phyloP scores from a whole-genome alignment of 176 grass and related monocot species.

The Oryza coarctata region DNA sequence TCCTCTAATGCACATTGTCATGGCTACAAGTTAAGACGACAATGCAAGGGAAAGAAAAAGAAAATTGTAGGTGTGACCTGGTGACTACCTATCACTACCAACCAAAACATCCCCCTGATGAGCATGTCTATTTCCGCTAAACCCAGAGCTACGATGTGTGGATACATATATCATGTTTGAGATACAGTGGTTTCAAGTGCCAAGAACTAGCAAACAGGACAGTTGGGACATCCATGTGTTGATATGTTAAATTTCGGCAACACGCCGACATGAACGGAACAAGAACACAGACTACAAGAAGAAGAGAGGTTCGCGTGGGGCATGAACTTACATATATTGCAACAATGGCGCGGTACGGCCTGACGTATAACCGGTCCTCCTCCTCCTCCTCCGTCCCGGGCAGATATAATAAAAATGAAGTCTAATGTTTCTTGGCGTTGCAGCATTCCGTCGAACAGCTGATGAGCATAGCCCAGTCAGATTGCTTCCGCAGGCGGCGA shows the following conservation, averaged over 20 bases:
- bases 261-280: not conserved
- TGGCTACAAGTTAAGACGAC: not conserved
- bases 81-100: not conserved
- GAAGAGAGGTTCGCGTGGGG: not conserved
- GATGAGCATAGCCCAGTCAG: not conserved
- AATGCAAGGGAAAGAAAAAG: not conserved
- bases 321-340: slow-evolving; percentile 15
- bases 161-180: not conserved
- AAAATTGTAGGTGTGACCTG: not conserved
- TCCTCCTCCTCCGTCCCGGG: not conserved
- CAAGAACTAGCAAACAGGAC: slow-evolving; percentile 6
- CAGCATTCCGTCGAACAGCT: slow-evolving; percentile 32
- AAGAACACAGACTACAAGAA: not conserved
- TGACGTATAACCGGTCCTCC: slow-evolving; percentile 1
- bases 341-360: not conserved
- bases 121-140: not conserved
- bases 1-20: slow-evolving; percentile 12
- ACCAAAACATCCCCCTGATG: not conserved
- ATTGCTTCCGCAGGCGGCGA: slow-evolving; percentile 26
- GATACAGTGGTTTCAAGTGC: not conserved
- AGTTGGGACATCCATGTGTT: not conserved
- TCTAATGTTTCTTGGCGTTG: not conserved
- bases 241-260: too few relatives aligned
- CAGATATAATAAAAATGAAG: slow-evolving; percentile 40
- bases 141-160: not conserved